Evolutionary conservation across 2,329 filamentous ascomycete species (phyloP), one percentile per base, ranked within the genome.

Genomic region (Cordyceps farinosa): DNA sequence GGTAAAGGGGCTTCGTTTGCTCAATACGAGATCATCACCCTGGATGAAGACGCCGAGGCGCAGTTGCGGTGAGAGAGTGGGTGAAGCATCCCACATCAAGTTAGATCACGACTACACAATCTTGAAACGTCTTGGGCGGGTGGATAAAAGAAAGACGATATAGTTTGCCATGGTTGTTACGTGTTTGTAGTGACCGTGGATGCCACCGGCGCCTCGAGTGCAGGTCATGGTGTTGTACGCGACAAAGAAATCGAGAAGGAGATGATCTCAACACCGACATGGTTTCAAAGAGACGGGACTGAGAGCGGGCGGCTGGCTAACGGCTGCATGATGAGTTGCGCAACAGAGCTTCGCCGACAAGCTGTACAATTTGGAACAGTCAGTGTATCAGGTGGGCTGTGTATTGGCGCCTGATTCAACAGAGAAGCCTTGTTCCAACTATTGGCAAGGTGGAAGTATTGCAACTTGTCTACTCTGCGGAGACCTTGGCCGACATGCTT

Each of bases 121-220:
- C 3, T 48, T 17, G 11, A 2, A 30, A 30, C 3, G 10, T 29
- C 10, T n/a, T 30, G 13, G 11, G 3, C 11, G 13, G 11, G 11
- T 30, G 1, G 11, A 13, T 3, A 32, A 45, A 65, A n/a, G 53
- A 58, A 36, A 62, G 65, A 54, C 53, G 3, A 22, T n/a, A 30
- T 63, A 55, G 42, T 27, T 45, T 29, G 29, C 22, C 36, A 40
- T 36, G 52, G 30, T 10, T 13, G n/a, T n/a, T 9, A 27, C 27
- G 15, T 52, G 7, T 5, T 40, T 17, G 5, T 30, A 62, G 42
- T 72, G 64, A 66, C 68, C 68, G 0, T 8, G 54, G 2, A 63
- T 48, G 42, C 66, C 65, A 11, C 34, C 34, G 34, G 34, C 34
- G 34, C 0, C 22, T 5, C 1, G 64, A 63, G n/a, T 38, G 9